Conservation (phyloP, 2,329 filamentous ascomycete species). For the Diaporthe sp. region DNA sequence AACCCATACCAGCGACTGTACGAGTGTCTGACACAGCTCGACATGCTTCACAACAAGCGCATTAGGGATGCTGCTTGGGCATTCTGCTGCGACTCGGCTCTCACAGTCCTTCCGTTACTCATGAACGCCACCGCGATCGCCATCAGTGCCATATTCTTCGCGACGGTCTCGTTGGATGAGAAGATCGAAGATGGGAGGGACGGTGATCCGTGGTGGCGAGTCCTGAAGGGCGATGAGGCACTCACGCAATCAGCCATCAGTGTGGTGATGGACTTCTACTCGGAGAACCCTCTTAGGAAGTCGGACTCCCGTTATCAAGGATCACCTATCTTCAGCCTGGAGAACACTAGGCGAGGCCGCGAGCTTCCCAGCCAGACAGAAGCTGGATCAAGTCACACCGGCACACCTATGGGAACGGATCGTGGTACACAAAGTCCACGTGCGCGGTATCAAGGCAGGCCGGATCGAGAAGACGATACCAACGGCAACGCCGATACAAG, state of each 20-base stretch:
- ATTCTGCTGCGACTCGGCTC: conserved; percentile 90
- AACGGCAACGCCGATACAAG: conserved; percentile 52
- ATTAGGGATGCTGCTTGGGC: conserved; percentile 92
- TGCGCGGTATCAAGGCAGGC: conserved; percentile 54
- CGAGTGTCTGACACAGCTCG: conserved; percentile 81
- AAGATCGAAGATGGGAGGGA: conserved; percentile 79
- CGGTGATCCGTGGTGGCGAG: conserved; percentile 89
- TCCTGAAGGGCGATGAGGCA: conserved; percentile 77
- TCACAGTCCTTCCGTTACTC: conserved; percentile 87
- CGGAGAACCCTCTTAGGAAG: conserved; percentile 73
- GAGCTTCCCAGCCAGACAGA: conserved; percentile 56
- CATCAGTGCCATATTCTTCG: conserved; percentile 88
- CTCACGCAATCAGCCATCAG: conserved; percentile 82
- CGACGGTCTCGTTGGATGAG: conserved; percentile 79
- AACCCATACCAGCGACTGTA: conserved; percentile 90
- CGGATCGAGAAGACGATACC: conserved; percentile 42
- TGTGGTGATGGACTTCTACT: conserved; percentile 79
- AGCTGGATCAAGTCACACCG: conserved; percentile 61
- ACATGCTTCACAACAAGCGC: conserved; percentile 82
- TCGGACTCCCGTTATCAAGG: conserved; percentile 64
- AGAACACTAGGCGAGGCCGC: conserved; percentile 66
- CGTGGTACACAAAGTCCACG: conserved; percentile 64
- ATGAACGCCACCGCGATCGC: conserved; percentile 86
- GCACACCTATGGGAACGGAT: conserved; percentile 63
- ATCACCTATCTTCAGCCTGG: conserved; percentile 69